A percentile compares a stretch with the other conserved stretches of the same genome.
Conservation (phyloP, 306 rosid genomes). For the Ochetophila trinervis region DNA sequence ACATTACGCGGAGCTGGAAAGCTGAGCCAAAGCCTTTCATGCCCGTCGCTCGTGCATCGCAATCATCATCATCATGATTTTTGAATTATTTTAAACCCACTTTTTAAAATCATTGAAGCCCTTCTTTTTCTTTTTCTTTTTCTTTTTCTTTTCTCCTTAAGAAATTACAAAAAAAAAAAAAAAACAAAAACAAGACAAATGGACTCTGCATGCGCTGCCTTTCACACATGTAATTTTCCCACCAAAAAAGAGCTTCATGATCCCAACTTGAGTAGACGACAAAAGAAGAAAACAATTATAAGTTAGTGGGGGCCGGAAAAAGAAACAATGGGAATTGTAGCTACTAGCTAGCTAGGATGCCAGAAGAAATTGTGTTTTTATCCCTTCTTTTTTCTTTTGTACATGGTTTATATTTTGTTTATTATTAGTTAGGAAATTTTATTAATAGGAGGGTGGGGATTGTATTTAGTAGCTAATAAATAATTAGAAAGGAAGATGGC, state of each 20-base stretch:
- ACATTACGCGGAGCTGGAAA: slow-evolving; percentile 60
- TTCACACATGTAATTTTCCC: too few relatives aligned
- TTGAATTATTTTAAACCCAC: too few relatives aligned
- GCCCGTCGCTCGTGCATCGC: slow-evolving; percentile 25
- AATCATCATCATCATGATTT: slow-evolving; percentile 19
- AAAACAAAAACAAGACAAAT: too few relatives aligned
- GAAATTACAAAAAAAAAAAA: too few relatives aligned
- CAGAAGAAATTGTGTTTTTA: slow-evolving; percentile 2
- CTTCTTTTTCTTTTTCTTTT: too few relatives aligned
- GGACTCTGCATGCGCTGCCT: too few relatives aligned
- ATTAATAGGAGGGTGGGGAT: slow-evolving; percentile 11
- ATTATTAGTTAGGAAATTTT: neutral
- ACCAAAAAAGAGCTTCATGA: too few relatives aligned
- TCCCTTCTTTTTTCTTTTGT: neutral
- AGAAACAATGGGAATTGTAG: neutral
- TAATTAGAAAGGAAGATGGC: too few relatives aligned
- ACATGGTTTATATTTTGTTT: neutral
- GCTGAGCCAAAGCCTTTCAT: slow-evolving; percentile 24
- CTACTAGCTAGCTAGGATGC: slow-evolving; percentile 24
- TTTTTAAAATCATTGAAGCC: too few relatives aligned
- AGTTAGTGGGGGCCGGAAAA: too few relatives aligned
- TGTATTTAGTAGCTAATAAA: too few relatives aligned
- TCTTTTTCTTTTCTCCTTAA: too few relatives aligned
- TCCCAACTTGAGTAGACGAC: slow-evolving; percentile 9
- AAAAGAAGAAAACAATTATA: neutral